Percentiles rank a stretch among this genome's conserved stretches.
Evolutionary conservation across 1,284 basidiomycete genomes (phyloP).

Genomic region (Ceratobasidium sp.): DNA sequence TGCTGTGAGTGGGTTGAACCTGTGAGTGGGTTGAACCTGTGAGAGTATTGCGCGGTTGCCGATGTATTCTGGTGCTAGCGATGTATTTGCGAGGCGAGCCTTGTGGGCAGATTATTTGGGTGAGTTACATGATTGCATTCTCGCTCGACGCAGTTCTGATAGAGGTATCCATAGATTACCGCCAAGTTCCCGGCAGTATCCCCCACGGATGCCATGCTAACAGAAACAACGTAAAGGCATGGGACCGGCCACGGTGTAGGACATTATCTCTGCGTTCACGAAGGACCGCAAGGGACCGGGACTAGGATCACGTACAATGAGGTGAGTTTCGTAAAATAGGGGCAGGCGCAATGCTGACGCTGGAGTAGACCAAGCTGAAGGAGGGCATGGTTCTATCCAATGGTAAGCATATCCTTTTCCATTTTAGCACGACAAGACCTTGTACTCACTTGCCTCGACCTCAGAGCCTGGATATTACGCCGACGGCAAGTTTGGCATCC

Average conservation of each 20-base stretch:
- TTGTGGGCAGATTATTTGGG: constrained; percentile 93
- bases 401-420: constrained; percentile 54
- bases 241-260: constrained; percentile 96
- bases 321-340: neutral
- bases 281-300: constrained; percentile 90
- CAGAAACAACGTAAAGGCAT: constrained; percentile 58
- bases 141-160: constrained; percentile 1
- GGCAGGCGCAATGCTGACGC: neutral
- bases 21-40: no score
- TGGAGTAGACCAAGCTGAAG: constrained; percentile 63
- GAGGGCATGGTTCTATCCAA: constrained; percentile 90
- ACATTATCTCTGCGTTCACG: constrained; percentile 91
- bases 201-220: neutral
- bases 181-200: constrained; percentile 48
- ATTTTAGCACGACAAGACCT: constrained; percentile 3
- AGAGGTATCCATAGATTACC: constrained; percentile 54
- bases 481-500: constrained; percentile 90
- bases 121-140: constrained; percentile 50
- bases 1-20: constrained; percentile 62
- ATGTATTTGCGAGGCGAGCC: constrained; percentile 81
- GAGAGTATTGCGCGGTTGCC: constrained; percentile 24
- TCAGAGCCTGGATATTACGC: constrained; percentile 91
- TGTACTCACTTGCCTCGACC: neutral
- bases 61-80: constrained; percentile 57
- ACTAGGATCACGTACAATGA: constrained; percentile 67